Evolutionary conservation across 116 monocot species (phyloP).

Genomic region (Posidonia oceanica): DNA sequence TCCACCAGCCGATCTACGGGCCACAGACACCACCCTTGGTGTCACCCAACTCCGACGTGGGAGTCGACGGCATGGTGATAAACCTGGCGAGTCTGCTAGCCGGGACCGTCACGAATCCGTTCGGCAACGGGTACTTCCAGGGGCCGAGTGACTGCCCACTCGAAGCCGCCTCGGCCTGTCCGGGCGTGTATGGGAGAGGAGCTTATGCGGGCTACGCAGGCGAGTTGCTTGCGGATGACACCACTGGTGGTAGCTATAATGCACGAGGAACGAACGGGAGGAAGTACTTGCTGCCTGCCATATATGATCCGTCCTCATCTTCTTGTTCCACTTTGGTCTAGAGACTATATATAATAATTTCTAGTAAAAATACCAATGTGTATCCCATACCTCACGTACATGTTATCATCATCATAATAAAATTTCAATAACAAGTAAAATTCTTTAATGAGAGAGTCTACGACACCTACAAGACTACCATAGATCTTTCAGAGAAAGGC

Average conservation of each 20-base stretch:
- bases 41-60: conserved; percentile 57
- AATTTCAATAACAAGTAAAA: no score
- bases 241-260: conserved; percentile 15
- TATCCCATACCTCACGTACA: no score
- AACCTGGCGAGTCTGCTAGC: conserved; percentile 51
- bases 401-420: no score
- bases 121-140: conserved; percentile 34
- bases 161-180: conserved; percentile 68
- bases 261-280: conserved; percentile 16
- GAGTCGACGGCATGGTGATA: conserved; percentile 65
- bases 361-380: no score
- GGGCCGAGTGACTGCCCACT: conserved; percentile 36
- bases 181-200: conserved; percentile 54
- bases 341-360: no score
- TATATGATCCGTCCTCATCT: conserved; percentile 3
- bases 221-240: conserved; percentile 23
- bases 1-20: conserved; percentile 47
- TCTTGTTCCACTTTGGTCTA: no score
- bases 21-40: conserved; percentile 44
- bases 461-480: no score
- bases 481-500: no score
- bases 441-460: no score
- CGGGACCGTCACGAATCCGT: conserved; percentile 55
- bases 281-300: conserved; percentile 21
- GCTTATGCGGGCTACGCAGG: conserved; percentile 81